Percentiles rank a stretch among this genome's conserved stretches.
phyloP scores from a whole-genome alignment of 371 early-diverging fungal species.

The Haplosporangium sp. region DNA sequence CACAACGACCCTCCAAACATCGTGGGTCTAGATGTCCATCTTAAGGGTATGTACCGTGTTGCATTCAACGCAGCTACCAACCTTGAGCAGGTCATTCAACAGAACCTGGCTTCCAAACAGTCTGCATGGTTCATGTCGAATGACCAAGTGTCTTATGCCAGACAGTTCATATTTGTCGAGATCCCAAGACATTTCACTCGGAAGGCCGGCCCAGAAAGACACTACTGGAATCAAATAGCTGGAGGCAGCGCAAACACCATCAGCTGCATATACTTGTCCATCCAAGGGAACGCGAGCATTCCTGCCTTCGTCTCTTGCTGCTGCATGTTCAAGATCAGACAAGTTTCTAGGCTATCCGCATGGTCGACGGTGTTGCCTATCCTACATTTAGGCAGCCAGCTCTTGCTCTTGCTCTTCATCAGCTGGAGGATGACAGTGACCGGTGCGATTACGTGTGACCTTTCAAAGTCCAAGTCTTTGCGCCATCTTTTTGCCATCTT shows the following conservation, averaged over 20 bases:
- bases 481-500: conserved; percentile 39
- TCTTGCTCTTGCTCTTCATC: conserved; percentile 5
- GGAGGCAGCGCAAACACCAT: conserved; percentile 1
- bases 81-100: conserved; percentile 12
- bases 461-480: conserved; percentile 10
- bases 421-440: conserved; percentile 28
- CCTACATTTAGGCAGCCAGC: conserved; percentile 24
- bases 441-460: conserved; percentile 8
- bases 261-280: conserved; percentile 33
- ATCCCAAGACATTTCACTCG: conserved; percentile 29
- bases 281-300: conserved; percentile 35
- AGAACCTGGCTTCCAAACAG: conserved; percentile 14
- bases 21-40: conserved; percentile 33
- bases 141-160: conserved; percentile 4
- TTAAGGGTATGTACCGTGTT: conserved; percentile 27
- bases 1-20: conserved; percentile 32
- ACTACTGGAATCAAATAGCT: not conserved
- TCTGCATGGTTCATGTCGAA: conserved; percentile 46
- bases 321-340: conserved; percentile 16
- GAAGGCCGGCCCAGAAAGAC: not conserved
- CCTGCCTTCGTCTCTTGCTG: conserved; percentile 27
- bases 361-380: conserved; percentile 7
- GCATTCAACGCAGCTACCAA: conserved; percentile 10
- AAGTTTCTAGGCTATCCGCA: conserved; percentile 23
- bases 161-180: conserved; percentile 17